A percentile compares a stretch with the other conserved stretches of the same genome.
Conservation (phyloP, 176 grass and related monocot species). For the barley (Hordeum vulgare) region DNA sequence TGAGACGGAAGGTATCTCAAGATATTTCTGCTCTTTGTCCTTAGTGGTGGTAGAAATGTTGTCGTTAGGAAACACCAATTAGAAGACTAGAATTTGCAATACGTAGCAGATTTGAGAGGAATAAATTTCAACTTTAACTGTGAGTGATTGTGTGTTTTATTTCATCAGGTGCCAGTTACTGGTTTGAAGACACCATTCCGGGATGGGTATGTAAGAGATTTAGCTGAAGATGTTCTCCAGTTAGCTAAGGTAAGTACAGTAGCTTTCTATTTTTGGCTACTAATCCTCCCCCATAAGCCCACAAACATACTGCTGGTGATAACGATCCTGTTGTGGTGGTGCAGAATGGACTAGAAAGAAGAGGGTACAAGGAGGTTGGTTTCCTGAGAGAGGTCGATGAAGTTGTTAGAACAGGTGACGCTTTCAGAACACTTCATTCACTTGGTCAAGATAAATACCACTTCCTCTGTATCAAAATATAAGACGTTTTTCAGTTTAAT, state of each 20-base stretch:
- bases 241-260: conserved; percentile 57
- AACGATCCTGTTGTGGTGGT: conserved; percentile 16
- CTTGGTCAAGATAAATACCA: neutral
- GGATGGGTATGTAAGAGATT: conserved; percentile 70
- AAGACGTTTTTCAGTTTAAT: too few relatives aligned
- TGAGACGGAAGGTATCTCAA: conserved; percentile 61
- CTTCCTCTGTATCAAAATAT: too few relatives aligned
- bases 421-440: neutral
- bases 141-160: neutral
- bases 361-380: conserved; percentile 94
- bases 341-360: conserved; percentile 95
- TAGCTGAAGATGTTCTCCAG: conserved; percentile 89
- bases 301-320: neutral
- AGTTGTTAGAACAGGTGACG: conserved; percentile 62
- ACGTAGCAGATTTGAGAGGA: neutral
- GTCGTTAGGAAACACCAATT: neutral
- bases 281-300: neutral
- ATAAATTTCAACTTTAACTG: neutral
- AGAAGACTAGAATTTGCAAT: neutral
- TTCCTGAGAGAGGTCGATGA: conserved; percentile 83
- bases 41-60: neutral
- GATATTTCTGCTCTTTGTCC: neutral
- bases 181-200: conserved; percentile 93
- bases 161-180: conserved; percentile 69
- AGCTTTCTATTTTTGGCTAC: neutral